Percentiles rank a stretch among this genome's conserved stretches.
Conservation (phyloP, 2,329 filamentous ascomycete species). For the Fusarium temperatum region DNA sequence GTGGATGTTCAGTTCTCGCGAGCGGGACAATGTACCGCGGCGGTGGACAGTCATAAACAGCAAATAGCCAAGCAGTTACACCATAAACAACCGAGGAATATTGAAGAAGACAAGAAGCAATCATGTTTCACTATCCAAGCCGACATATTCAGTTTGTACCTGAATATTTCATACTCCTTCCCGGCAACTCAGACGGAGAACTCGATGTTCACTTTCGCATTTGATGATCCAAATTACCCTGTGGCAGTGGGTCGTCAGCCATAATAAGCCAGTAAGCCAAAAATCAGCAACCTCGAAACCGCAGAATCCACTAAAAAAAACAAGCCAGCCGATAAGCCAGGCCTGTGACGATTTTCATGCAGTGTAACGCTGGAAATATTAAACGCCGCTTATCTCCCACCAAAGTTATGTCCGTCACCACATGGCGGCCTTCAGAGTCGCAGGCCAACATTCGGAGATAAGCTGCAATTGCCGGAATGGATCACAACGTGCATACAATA, state of each 20-base stretch:
- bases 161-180: background rate
- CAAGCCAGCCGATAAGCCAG: background rate
- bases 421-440: background rate
- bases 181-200: background rate
- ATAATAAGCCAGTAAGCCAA: background rate
- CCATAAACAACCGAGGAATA: background rate
- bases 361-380: background rate
- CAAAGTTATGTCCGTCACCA: background rate
- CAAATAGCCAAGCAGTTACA: background rate
- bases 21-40: fast-evolving
- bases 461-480: background rate
- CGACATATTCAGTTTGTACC: fast-evolving
- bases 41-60: background rate
- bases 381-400: background rate
- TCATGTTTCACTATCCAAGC: background rate
- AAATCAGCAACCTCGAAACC: no score
- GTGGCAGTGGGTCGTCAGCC: background rate
- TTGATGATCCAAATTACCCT: background rate
- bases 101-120: fast-evolving
- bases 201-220: background rate
- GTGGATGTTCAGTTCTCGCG: fast-evolving
- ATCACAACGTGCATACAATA: background rate
- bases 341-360: background rate
- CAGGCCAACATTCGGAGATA: background rate
- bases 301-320: no score